Evolutionary conservation across 495 filamentous ascomycete genomes (phyloP), one percentile per base, ranked within the genome.

Genomic region (Cercophora sp.): DNA sequence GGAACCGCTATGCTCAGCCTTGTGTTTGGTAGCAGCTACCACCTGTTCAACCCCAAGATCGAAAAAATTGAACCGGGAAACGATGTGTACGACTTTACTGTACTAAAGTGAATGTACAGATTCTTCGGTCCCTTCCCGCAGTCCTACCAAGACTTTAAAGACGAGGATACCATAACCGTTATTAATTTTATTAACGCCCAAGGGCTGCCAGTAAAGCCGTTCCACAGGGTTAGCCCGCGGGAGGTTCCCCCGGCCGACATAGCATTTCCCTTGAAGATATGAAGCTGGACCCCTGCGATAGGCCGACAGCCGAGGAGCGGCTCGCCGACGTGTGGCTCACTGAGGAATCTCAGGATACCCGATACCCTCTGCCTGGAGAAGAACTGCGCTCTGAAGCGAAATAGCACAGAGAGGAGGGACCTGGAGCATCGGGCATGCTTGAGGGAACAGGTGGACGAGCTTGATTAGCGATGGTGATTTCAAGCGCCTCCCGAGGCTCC

Each of bases 81-180:
- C 51, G 62, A 72, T 39, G 63, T 64, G 25, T 77, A 76, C 53
- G 64, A 72, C 46, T 25, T 73, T 1, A 64, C 71, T 34, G 70
- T 75, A 11, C 60, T 76, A 13, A 61, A 69, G 35, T 61, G 70
- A 29, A 70, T 74, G 46, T 52, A 67, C 55, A 44, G 55, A 37
- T 72, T 55, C 46, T 76, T 76, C 53, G 70, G 74, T 24, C 74
- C 74, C 45, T 75, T 68, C 50, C 72, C 74, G 15, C 40, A 24
- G 4, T 65, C 62, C 36, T 75, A 72, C 45, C 24, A 42, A 23
- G 70, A 70, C 10, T 56, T 71, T 35, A 42, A 47, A 31, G 55
- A 59, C 59, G 48, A 51, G 41, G 40, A 49, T 15, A 34, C 57
- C 24, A 43, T 51, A 37, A 52, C 48, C 27, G 48, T 65, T 18